A percentile compares a stretch with the other conserved stretches of the same genome.
Conservation (phyloP, 805 yeast genomes). For the Candida silvicultrix region DNA sequence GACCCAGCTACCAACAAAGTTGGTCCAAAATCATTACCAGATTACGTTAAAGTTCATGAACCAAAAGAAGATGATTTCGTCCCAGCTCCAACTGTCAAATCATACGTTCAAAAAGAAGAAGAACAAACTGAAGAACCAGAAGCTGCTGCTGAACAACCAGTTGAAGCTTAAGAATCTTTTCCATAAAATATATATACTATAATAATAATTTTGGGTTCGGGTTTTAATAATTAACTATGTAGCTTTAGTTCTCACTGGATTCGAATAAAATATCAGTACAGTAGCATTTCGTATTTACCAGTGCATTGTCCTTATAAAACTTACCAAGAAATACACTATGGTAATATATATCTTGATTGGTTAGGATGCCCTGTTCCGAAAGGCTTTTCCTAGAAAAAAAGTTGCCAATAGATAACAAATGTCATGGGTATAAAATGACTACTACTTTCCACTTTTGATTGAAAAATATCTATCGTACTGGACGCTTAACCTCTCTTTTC, state of each 20-base stretch:
- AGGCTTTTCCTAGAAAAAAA: background rate
- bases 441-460: background rate
- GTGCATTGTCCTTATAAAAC: background rate
- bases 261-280: too few relatives aligned
- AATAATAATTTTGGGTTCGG: background rate
- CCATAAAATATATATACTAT: background rate
- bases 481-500: too few relatives aligned
- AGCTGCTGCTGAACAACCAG: constrained; percentile 10
- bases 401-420: background rate
- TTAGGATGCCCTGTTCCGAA: background rate
- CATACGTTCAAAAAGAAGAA: constrained; percentile 43
- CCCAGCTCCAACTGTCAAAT: constrained; percentile 77
- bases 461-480: too few relatives aligned
- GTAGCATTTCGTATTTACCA: too few relatives aligned
- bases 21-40: constrained; percentile 94
- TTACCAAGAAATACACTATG: background rate
- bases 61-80: constrained; percentile 90
- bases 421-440: background rate
- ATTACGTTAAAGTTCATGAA: constrained; percentile 85
- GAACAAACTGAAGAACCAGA: constrained; percentile 14
- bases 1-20: constrained; percentile 84
- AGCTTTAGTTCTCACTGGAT: too few relatives aligned
- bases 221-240: background rate
- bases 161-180: constrained; percentile 10
- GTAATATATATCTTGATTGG: background rate